phyloP scores from a whole-genome alignment of 345 rosid genomes.

The Mangifera indica region DNA sequence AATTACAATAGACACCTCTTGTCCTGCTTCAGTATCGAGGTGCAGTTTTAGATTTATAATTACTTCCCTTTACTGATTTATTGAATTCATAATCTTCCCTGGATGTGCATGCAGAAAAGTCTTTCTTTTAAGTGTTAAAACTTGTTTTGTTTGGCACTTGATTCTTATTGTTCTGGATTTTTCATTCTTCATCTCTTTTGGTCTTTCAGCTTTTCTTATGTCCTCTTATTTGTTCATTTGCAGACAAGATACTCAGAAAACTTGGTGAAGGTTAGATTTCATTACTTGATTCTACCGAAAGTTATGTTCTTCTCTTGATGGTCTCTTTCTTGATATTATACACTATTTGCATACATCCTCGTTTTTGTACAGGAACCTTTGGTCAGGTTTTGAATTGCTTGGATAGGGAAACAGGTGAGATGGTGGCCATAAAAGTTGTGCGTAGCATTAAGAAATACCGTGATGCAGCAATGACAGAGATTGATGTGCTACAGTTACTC shows the following conservation, averaged over 20 bases:
- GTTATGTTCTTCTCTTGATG: not conserved
- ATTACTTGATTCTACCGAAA: not conserved
- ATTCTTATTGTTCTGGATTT: constrained; percentile 3
- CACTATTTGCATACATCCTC: constrained; percentile 5
- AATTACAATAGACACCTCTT: not conserved
- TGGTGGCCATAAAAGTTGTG: constrained; percentile 71
- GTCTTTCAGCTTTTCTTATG: constrained; percentile 8
- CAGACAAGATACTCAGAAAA: constrained; percentile 68
- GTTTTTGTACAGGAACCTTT: constrained; percentile 53
- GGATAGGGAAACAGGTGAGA: constrained; percentile 61
- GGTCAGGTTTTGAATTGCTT: constrained; percentile 80
- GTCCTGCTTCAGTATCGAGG: not conserved
- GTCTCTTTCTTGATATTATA: not conserved
- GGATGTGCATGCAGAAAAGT: not conserved
- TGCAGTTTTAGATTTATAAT: not conserved
- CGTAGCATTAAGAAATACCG: constrained; percentile 61
- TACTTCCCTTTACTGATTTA: not conserved
- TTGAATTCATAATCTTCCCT: not conserved
- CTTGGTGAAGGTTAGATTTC: constrained; percentile 60
- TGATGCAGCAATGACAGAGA: constrained; percentile 67
- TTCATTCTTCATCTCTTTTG: constrained; percentile 1
- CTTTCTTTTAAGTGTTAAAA: not conserved
- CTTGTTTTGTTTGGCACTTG: not conserved
- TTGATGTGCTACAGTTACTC: constrained; percentile 61
- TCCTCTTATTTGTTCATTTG: constrained; percentile 18